Percentiles rank a stretch among this genome's conserved stretches.
These are phyloP conservation scores for Brasenia schreberi DNA, from an alignment of 164 flowering plant genomes.

Conservation along the genomic window DNA sequence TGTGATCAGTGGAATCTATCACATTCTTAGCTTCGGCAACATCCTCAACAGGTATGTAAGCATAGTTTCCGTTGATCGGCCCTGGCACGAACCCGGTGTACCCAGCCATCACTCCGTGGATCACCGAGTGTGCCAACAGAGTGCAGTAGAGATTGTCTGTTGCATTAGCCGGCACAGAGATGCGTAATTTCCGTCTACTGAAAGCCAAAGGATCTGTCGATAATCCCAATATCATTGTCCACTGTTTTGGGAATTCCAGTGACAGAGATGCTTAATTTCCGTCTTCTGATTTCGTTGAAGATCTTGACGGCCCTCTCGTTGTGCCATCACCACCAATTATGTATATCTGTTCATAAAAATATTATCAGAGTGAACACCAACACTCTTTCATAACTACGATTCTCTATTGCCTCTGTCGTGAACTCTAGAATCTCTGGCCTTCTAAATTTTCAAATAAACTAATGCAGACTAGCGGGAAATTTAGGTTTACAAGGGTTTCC, in stretches of 20 bases:
- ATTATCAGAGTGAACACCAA: neutral
- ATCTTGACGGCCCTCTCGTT: slow-evolving; percentile 76
- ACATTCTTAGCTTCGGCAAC: slow-evolving; percentile 49
- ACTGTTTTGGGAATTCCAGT: slow-evolving; percentile 79
- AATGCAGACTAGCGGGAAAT: neutral
- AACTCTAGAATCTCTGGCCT: too few relatives aligned
- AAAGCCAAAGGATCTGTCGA: slow-evolving; percentile 79
- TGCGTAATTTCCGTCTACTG: too few relatives aligned
- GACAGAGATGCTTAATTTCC: slow-evolving; percentile 38
- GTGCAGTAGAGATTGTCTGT: slow-evolving; percentile 72
- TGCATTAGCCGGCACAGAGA: slow-evolving; percentile 76
- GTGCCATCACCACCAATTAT: slow-evolving; percentile 88
- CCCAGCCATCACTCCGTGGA: slow-evolving; percentile 88
- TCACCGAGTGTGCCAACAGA: slow-evolving; percentile 63
- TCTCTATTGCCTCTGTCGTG: too few relatives aligned
- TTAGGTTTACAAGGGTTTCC: neutral
- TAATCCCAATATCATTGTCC: slow-evolving; percentile 77
- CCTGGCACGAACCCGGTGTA: slow-evolving; percentile 76
- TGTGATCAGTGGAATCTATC: slow-evolving; percentile 55
- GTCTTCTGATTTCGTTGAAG: slow-evolving; percentile 40
- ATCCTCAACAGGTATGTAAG: slow-evolving; percentile 58
- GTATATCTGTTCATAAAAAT: slow-evolving; percentile 36
- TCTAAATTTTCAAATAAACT: neutral
- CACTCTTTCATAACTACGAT: too few relatives aligned
- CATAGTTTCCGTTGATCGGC: slow-evolving; percentile 63